Base-by-base conservation (phyloP, 305 asterid genomes). In the Lippia alba region DNA sequence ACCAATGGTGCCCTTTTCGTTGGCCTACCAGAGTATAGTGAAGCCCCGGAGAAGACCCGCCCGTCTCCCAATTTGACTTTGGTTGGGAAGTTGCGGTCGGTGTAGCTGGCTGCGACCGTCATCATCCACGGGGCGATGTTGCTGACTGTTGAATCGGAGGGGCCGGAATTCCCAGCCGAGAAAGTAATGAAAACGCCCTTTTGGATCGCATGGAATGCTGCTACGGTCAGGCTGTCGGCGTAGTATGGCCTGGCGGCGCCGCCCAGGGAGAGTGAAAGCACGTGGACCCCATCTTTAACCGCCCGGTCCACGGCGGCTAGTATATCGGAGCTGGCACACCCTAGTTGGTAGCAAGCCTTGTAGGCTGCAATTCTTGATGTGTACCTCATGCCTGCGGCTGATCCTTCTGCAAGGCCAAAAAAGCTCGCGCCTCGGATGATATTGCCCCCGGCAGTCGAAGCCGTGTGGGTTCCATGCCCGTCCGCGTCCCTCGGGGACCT, bases 151-250 rank as follows among this genome's bases (percentile, higher is more conserved):
- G 89, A 81, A 45, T 19, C 70, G 0, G 11, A 18, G 3, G 96
- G 94, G 5, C 97, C 97, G 1, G 86, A 80, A 64, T 89, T 91
- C 0, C 94, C 92, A n/a, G 91, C 96, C 9, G 94, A 89, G 72
- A 79, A 73, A 0, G 87, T 72, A 54, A 89, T 83, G 46, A 83
- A 69, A 15, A 89, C 81, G 1, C 97, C 94, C 3, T 83, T 82
- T 46, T 45, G 74, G 33, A 79, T 53, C 2, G 97, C 97, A 9
- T 88, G 86, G 58, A 85, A 87, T 55, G 92, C 80, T 8, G 87
- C 96, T 12, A 91, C 80, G 1, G 97, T 96, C 24, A 81, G 76
- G 44, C 56, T 79, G 71, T 89, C 96, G 0, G 4, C 61, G 75
- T 82, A 80, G 55, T 71, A 91, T 0, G 82, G 87, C 67, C 48